Evolutionary conservation across 192 early-diverging fungal genomes (phyloP), one percentile per base, ranked within the genome.

Genomic region (Coemansia sp.): DNA sequence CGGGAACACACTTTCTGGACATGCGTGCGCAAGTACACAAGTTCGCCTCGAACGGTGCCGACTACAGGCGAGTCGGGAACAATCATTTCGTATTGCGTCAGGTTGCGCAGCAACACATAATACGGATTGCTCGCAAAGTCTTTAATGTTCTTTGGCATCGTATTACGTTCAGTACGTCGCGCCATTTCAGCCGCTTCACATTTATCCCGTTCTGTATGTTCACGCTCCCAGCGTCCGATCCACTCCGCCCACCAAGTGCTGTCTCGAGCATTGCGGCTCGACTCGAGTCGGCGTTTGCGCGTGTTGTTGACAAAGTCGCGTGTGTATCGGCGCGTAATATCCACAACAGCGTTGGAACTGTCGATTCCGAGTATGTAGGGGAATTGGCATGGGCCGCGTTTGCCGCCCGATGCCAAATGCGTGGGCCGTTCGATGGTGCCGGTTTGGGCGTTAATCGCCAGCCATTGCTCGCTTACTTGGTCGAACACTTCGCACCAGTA

Each of bases 41-140:
- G 62, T 54, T 95, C 91, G 37, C 87, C 87, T 47, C 89, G 87
- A 31, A 91, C 84, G 42, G 82, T 64, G 5, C 94, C 96, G 8
- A 98, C 71, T n/a, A 88, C 65, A 7, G 91, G 87, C 19, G 72
- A 61, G 0, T 68, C 66, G 12, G 94, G 93, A 64, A 92, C 64
- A 1, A 98, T 68, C 3, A 92, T 75, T 59, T 98, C 89, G 56
- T 83, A 86, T 56, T 93, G 89, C 46, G 87, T 89, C 11, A 93
- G 63, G 62, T 97, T 93, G 46, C 94, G 82, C 56, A 95, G 88
- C 56, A 98, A 79, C 11, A 68, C 86, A 28, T 85, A 94, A 83
- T 91, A 66, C 11, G 91, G 87, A 71, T 93, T 93, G 37, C 87
- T 85, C 36, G 91, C 88, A 82, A 95, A 95, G 21, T 87, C 89